Conservation (phyloP, 2,329 filamentous ascomycete genomes). For the Cyphellophora europaea region DNA sequence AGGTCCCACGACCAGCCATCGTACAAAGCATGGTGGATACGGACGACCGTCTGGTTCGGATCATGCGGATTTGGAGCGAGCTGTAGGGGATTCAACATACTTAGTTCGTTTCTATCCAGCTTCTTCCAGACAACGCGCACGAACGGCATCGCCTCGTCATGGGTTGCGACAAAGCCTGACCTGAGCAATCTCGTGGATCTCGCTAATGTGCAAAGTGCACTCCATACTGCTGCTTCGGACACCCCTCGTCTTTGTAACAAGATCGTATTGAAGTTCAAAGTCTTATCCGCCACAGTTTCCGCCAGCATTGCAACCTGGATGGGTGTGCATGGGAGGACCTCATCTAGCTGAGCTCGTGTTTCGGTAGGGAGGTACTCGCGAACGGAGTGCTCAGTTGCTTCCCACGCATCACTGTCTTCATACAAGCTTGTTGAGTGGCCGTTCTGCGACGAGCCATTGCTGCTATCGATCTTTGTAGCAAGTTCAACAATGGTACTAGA, state of each 20-base stretch:
- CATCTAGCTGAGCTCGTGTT: slow-evolving; percentile 19
- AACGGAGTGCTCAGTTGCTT: slow-evolving; percentile 4
- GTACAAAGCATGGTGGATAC: slow-evolving; percentile 76
- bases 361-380: background rate
- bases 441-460: background rate
- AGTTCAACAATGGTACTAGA: slow-evolving; percentile 35
- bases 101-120: slow-evolving; percentile 25
- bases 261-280: slow-evolving; percentile 70
- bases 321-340: slow-evolving; percentile 54
- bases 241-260: slow-evolving; percentile 48
- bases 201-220: slow-evolving; percentile 43
- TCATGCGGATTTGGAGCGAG: slow-evolving; percentile 38
- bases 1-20: slow-evolving; percentile 90
- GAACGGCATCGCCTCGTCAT: slow-evolving; percentile 38
- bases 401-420: slow-evolving; percentile 8
- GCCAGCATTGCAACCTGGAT: slow-evolving; percentile 73
- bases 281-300: slow-evolving; percentile 53
- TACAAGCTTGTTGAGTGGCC: background rate
- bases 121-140: slow-evolving; percentile 56
- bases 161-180: slow-evolving; percentile 58
- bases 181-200: slow-evolving; percentile 58
- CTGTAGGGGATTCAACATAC: slow-evolving; percentile 49
- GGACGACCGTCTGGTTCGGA: slow-evolving; percentile 32
- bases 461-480: background rate
- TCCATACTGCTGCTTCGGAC: slow-evolving; percentile 30